phyloP scores from a whole-genome alignment of 2,329 filamentous ascomycete species.

The Fusarium duplospermum region DNA sequence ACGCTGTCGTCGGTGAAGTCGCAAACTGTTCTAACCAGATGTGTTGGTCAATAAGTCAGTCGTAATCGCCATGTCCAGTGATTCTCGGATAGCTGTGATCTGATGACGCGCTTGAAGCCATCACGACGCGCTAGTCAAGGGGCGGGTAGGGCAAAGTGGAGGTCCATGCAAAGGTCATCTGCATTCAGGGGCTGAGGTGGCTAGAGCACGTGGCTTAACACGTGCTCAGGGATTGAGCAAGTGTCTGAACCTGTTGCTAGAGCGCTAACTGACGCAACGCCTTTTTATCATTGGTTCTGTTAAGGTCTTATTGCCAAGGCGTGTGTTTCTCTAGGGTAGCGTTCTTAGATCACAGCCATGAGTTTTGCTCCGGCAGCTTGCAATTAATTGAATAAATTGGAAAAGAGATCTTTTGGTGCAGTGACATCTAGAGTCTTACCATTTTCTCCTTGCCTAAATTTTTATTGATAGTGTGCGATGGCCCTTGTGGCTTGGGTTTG shows the following conservation, averaged over 20 bases:
- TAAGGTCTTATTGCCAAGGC: neutral
- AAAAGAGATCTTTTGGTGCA: neutral
- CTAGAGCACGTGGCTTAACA: neutral
- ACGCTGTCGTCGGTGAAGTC: neutral
- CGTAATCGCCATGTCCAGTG: neutral
- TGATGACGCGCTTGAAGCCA: neutral
- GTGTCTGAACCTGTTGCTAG: neutral
- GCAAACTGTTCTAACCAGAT: neutral
- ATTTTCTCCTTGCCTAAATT: no score
- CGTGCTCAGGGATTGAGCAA: neutral
- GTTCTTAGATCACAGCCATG: neutral
- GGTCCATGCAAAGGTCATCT: neutral
- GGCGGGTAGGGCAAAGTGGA: neutral
- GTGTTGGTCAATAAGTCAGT: neutral
- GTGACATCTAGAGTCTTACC: neutral
- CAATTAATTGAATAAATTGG: neutral
- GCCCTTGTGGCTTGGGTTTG: no score
- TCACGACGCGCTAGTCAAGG: neutral
- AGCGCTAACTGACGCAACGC: neutral
- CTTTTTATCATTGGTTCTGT: neutral
- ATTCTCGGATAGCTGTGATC: neutral
- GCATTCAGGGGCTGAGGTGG: neutral
- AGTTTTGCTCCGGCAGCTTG: neutral
- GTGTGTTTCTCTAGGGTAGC: neutral
- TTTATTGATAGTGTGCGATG: no score